Conservation (phyloP, 2,329 filamentous ascomycete genomes). For the Thielaviopsis ethacetica region DNA sequence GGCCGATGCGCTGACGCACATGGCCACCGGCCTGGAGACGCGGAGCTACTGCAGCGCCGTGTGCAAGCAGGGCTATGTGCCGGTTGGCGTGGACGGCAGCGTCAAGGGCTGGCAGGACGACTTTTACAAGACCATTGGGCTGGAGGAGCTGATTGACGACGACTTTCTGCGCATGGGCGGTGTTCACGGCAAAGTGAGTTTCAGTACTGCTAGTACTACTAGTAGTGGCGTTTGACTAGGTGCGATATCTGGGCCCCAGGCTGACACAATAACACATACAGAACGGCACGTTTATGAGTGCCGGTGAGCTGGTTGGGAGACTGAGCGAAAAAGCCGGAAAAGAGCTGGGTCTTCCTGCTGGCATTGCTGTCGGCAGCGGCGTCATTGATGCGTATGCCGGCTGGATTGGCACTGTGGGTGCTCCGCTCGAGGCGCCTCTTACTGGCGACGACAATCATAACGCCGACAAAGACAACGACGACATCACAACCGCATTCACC, state of each 20-base stretch:
- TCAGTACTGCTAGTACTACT: constrained; percentile 2
- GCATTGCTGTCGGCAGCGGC: constrained; percentile 84
- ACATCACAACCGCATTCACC: constrained; percentile 82
- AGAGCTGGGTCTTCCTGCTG: constrained; percentile 70
- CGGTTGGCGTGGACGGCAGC: constrained; percentile 91
- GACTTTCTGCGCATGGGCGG: constrained; percentile 89
- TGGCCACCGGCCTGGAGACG: constrained; percentile 83
- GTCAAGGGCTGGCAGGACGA: constrained; percentile 98
- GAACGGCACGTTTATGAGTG: constrained; percentile 85
- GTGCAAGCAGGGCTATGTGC: constrained; percentile 93
- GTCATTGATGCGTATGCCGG: constrained; percentile 98
- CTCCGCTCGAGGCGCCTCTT: constrained; percentile 61
- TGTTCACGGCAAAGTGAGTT: constrained; percentile 77
- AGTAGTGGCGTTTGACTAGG: too few relatives aligned
- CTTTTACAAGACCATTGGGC: constrained; percentile 72
- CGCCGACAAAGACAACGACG: constrained; percentile 32
- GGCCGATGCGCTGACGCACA: constrained; percentile 78
- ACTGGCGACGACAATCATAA: constrained; percentile 14
- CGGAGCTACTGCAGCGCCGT: constrained; percentile 91
- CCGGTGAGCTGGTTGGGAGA: constrained; percentile 76
- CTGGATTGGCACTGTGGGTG: constrained; percentile 97
- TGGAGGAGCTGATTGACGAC: constrained; percentile 70
- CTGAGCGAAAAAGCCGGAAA: constrained; percentile 68
- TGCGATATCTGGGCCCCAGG: constrained; percentile 8
- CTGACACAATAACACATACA: constrained; percentile 23